phyloP scores from a whole-genome alignment of 345 rosid species.

The Geranium brycei region DNA sequence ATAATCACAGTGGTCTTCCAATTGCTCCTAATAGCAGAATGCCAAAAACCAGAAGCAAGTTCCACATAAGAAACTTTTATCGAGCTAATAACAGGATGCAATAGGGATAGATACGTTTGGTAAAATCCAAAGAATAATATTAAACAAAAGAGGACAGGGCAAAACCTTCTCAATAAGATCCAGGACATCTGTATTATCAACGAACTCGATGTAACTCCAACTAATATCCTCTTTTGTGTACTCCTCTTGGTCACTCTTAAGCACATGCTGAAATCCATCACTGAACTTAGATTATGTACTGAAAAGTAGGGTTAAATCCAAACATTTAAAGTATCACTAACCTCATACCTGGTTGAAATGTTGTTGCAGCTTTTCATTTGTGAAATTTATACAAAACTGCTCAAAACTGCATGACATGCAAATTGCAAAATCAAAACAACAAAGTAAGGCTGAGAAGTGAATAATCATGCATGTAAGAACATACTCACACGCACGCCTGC shows the following conservation, averaged over 20 bases:
- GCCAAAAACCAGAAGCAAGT: no score
- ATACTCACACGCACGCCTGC: not conserved
- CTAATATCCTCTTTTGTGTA: conserved; percentile 64
- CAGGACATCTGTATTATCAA: conserved; percentile 81
- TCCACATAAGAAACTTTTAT: no score
- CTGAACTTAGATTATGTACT: conserved; percentile 16
- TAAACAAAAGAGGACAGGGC: not conserved
- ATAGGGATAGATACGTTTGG: conserved; percentile 2
- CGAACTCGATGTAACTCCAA: conserved; percentile 81
- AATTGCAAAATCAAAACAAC: conserved; percentile 6
- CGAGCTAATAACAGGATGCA: not conserved
- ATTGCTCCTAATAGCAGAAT: no score
- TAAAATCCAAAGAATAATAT: not conserved
- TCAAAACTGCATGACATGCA: conserved; percentile 50
- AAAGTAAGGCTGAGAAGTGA: not conserved
- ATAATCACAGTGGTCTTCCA: no score
- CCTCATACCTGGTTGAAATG: conserved; percentile 97
- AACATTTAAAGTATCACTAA: conserved; percentile 26
- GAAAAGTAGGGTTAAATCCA: conserved; percentile 10
- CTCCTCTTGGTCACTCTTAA: conserved; percentile 79
- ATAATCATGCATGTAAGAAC: not conserved
- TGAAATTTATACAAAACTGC: conserved; percentile 82
- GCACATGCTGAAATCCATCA: conserved; percentile 50
- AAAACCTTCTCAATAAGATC: conserved; percentile 86
- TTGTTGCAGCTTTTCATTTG: conserved; percentile 91